phyloP scores from a whole-genome alignment of 208 protist species.

The Trypanosoma congolense region DNA sequence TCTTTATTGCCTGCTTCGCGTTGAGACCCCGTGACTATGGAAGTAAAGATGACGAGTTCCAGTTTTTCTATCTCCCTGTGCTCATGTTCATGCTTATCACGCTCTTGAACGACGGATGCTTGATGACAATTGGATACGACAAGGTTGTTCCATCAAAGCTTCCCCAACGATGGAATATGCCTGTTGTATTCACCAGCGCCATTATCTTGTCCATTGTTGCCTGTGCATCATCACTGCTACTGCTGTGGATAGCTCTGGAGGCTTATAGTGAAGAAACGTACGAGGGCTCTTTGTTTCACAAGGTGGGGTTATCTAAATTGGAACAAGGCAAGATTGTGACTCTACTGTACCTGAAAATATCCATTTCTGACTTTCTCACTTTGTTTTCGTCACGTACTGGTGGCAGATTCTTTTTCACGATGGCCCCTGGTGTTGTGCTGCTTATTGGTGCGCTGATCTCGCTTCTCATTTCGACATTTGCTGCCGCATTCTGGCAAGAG shows the following conservation, averaged over 20 bases:
- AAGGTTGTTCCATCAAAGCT: slow-evolving; percentile 20
- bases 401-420: slow-evolving; percentile 63
- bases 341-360: slow-evolving; percentile 87
- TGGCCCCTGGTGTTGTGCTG: slow-evolving; percentile 50
- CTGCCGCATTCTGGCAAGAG: slow-evolving; percentile 63
- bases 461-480: slow-evolving; percentile 65
- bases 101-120: slow-evolving; percentile 56
- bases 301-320: slow-evolving; percentile 56
- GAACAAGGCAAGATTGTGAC: slow-evolving; percentile 73
- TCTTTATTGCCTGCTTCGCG: slow-evolving; percentile 77
- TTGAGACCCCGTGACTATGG: slow-evolving; percentile 66
- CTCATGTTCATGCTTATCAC: slow-evolving; percentile 92
- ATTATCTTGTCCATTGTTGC: slow-evolving; percentile 34
- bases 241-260: slow-evolving; percentile 44
- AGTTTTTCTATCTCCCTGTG: slow-evolving; percentile 83
- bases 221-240: slow-evolving; percentile 43
- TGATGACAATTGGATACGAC: slow-evolving; percentile 53
- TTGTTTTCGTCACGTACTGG: slow-evolving; percentile 87
- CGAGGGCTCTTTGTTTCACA: slow-evolving; percentile 48
- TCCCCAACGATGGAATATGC: slow-evolving; percentile 48
- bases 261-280: slow-evolving; percentile 38
- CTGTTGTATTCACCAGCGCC: slow-evolving; percentile 28
- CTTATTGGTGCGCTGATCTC: slow-evolving; percentile 60
- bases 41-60: slow-evolving; percentile 51
- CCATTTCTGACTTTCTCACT: slow-evolving; percentile 87